Base-by-base conservation (phyloP, 208 protist species). In the Leptomonas pyrrhocoris region DNA sequence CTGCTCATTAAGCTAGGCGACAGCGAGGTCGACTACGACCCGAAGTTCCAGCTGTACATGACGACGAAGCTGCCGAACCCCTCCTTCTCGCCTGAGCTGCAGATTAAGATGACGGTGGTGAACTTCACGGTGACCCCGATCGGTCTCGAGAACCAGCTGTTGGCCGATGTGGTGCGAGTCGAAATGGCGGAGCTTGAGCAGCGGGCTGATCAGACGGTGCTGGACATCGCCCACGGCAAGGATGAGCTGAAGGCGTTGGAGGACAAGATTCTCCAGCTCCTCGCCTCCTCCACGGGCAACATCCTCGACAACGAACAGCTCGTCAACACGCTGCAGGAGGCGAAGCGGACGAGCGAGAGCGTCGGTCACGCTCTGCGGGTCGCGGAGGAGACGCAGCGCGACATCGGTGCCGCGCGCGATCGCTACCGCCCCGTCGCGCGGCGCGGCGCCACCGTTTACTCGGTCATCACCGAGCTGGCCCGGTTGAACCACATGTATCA, bases 281-380 rank as follows among this genome's bases (percentile, higher is more conserved):
- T 99, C 13, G 80, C 85, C 50, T 92, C 89, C 23, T 97, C 94
- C 2, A 95, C 94, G 27, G 97, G 95, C 49, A 98, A 98, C 82
- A 98, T 98, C 66, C 83, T 99, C 28, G 97, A 99, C 76, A 98
- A 99, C 77, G 94, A 98, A 70, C 86, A 88, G 54, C 94, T 99
- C 13, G 97, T 99, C 48, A 93, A 93, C 77, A 97, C 98, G 25
- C 81, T 99, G n/a, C 85, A 94, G 21, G 86, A 94, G 27, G 90
- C 95, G 18, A 98, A 99, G 84, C 54, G 81, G 56, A 98, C 92
- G 9, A 94, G 91, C 55, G 89, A 95, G 69, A 79, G 88, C 34
- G 98, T 99, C 31, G 86, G 85, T 36, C 81, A 92, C 49, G 83
- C 96, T 28, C 84, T 99, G 50, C 62, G 75, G 19, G 81, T 98